These are phyloP conservation scores for Filobasidium wieringae DNA, from an alignment of 768 basidiomycete species.

Conservation along the genomic window DNA sequence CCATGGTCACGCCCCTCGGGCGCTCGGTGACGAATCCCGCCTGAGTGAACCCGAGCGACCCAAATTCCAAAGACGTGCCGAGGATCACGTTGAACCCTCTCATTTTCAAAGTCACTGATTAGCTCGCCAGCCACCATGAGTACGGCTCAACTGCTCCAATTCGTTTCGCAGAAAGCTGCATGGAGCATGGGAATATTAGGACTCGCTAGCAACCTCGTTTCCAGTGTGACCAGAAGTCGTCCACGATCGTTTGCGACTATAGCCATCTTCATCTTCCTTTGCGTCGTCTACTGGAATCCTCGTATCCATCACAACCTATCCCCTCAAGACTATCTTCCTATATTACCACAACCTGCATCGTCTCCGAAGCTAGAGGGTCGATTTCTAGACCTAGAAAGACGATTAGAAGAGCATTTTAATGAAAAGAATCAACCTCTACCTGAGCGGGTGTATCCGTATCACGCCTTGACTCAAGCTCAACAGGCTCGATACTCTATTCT, in stretches of 20 bases:
- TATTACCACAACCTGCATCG: slow-evolving; percentile 3
- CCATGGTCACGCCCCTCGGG: too few species aligned
- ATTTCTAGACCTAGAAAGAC: neutral
- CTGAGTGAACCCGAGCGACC: too few species aligned
- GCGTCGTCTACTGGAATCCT: slow-evolving; percentile 5
- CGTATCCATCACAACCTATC: slow-evolving; percentile 3
- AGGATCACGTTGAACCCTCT: too few species aligned
- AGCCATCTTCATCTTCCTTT: neutral
- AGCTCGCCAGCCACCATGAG: too few species aligned
- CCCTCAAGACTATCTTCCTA: slow-evolving; percentile 2
- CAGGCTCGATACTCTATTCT: slow-evolving; percentile 25
- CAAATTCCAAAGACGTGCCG: too few species aligned
- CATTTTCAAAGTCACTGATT: too few species aligned
- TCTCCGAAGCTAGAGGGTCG: neutral
- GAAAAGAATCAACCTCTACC: slow-evolving; percentile 5
- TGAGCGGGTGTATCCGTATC: slow-evolving; percentile 18
- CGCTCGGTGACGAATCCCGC: too few species aligned
- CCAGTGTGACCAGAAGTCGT: neutral
- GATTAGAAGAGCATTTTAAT: slow-evolving; percentile 5
- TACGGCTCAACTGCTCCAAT: too few species aligned
- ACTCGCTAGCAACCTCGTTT: too few species aligned
- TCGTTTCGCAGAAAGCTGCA: too few species aligned
- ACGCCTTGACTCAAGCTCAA: slow-evolving; percentile 20
- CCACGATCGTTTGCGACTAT: neutral
- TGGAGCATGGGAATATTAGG: too few species aligned